Conservation (phyloP, 2,329 filamentous ascomycete species). For the Arthrinium phaeospermum region DNA sequence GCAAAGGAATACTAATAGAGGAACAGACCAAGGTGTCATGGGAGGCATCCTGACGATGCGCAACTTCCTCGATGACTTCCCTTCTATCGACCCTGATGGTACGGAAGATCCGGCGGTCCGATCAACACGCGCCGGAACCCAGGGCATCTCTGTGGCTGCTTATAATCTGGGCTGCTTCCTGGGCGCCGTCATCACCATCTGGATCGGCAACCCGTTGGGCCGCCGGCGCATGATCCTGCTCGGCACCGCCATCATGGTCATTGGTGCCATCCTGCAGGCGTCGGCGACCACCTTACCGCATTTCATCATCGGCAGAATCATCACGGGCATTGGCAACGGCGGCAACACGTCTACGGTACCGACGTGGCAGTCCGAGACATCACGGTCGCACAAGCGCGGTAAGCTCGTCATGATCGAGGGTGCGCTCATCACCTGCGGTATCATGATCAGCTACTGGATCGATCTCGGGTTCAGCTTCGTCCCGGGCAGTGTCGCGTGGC, state of each 20-base stretch:
- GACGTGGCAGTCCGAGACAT: conserved; percentile 67
- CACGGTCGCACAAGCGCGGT: conserved; percentile 61
- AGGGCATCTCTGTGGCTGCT: conserved; percentile 59
- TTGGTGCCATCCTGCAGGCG: conserved; percentile 55
- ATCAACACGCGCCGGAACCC: conserved; percentile 54
- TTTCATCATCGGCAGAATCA: conserved; percentile 60
- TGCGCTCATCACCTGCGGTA: conserved; percentile 61
- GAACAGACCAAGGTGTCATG: conserved; percentile 76
- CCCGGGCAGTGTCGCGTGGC: conserved; percentile 57
- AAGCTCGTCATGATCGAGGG: conserved; percentile 67
- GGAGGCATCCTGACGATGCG: conserved; percentile 74
- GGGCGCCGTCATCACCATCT: conserved; percentile 52
- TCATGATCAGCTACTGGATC: conserved; percentile 66
- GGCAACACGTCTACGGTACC: conserved; percentile 54
- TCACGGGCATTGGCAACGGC: conserved; percentile 51
- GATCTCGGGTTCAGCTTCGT: conserved; percentile 63
- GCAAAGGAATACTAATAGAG: not conserved
- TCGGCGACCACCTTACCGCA: conserved; percentile 53
- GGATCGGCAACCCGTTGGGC: conserved; percentile 62
- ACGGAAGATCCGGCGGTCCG: conserved; percentile 38
- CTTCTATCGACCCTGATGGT: conserved; percentile 55
- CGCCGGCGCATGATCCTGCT: conserved; percentile 61
- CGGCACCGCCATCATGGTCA: conserved; percentile 61
- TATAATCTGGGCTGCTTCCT: conserved; percentile 66
- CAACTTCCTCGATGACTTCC: conserved; percentile 62